Base-by-base conservation (phyloP, 495 filamentous ascomycete genomes). In the Immersiella caudata region DNA sequence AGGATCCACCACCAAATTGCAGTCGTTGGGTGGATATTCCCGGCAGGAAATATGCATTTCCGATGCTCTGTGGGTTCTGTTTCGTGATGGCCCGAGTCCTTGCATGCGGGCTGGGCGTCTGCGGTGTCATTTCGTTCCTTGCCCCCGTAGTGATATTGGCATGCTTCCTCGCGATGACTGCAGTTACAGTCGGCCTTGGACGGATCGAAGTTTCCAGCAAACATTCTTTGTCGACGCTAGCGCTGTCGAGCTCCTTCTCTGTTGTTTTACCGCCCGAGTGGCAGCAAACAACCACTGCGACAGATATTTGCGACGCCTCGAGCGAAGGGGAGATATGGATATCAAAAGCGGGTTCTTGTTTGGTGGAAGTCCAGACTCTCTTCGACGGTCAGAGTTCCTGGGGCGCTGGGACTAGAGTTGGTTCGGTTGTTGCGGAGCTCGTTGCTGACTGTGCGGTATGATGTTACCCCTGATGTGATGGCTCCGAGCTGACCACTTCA, bases 281-380 rank as follows among this genome's bases (percentile, higher is more conserved):
- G 51, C 9, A 36, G 2, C 33, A 27, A 0, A 11, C 26, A 11
- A n/a, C 60, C 1, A 71, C 66, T 6, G 71, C 72, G 2, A 18
- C 60, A 6, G 69, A 68, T 11, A 26, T 77, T 11, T 63, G 9
- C 16, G 27, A 67, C 4, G 64, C 67, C 14, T 70, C 61, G 5
- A 59, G 63, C 14, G 27, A 56, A 0, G 75, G 74, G 1, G 51
- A 55, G 0, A 54, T 77, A 11, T 77, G 74, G 72, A 67, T 77
- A 27, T 64, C 75, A 1, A 76, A 74, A 66, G 72, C 70, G 27
- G 70, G 74, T 3, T 72, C 70, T 40, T 75, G 73, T 52, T 65
- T 62, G 60, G 26, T 77, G 20, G 65, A 74, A 1, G 62, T 77
- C 26, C 33, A 24, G 52, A 70, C 64, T 12, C 14, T 65, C 21